Conservation (phyloP, 345 rosid species). For the Cochlearia excelsa region DNA sequence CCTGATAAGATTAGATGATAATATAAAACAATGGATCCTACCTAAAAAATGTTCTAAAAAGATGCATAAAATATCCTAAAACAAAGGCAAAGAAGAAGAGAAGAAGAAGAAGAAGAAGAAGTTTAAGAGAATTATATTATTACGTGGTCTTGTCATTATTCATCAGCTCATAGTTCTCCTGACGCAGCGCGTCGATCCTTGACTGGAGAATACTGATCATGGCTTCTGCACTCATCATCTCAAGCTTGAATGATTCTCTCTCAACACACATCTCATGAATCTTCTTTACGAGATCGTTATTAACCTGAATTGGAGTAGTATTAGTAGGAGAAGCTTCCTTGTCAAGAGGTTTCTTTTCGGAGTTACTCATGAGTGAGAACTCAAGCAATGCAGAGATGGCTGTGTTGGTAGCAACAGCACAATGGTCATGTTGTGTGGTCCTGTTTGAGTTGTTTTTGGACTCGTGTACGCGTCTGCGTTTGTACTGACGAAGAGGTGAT, state of each 20-base stretch:
- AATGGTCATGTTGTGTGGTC: conserved; percentile 51
- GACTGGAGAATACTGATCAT: conserved; percentile 78
- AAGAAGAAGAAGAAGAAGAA: conserved; percentile 8
- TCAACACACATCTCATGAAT: conserved; percentile 64
- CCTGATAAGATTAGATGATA: conserved; percentile 16
- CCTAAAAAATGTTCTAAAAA: conserved; percentile 26
- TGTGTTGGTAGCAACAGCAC: conserved; percentile 54
- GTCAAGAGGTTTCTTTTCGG: conserved; percentile 25
- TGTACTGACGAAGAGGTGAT: conserved; percentile 62
- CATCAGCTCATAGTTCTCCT: conserved; percentile 73
- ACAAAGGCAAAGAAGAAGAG: background rate
- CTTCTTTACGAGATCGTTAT: conserved; percentile 59
- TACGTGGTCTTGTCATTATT: conserved; percentile 26
- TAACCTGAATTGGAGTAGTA: conserved; percentile 5
- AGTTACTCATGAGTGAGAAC: conserved; percentile 42
- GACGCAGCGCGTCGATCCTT: conserved; percentile 50
- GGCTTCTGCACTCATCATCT: conserved; percentile 77
- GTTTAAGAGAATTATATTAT: background rate
- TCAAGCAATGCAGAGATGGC: conserved; percentile 79
- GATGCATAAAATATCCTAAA: conserved; percentile 5
- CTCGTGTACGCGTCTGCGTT: conserved; percentile 65
- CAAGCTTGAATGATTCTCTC: conserved; percentile 66
- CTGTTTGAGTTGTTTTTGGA: conserved; percentile 53
- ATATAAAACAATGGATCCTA: conserved; percentile 24
- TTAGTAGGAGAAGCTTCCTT: conserved; percentile 23